Conservation (phyloP, 164 flowering plant species). For the Santalum album region DNA sequence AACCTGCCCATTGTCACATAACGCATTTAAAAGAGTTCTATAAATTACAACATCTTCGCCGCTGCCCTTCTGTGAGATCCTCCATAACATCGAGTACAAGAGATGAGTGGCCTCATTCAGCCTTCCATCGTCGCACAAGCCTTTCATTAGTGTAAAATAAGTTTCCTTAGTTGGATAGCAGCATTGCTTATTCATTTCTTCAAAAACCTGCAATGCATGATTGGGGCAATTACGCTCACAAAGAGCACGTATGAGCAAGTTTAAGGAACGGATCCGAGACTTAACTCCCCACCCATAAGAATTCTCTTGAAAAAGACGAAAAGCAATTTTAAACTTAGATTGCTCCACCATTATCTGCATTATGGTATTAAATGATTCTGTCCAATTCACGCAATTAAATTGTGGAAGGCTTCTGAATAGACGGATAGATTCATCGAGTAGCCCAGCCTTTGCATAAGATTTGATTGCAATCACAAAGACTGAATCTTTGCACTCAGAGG, state of each 20-base stretch:
- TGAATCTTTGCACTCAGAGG: constrained; percentile 59
- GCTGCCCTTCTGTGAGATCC: constrained; percentile 68
- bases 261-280: constrained; percentile 37
- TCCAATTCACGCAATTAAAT: constrained; percentile 67
- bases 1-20: constrained; percentile 50
- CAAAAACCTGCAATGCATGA: constrained; percentile 53
- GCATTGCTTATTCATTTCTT: constrained; percentile 54
- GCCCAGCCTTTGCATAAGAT: constrained; percentile 44
- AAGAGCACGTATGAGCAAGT: constrained; percentile 46
- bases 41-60: constrained; percentile 66
- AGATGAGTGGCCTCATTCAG: constrained; percentile 69
- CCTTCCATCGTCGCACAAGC: constrained; percentile 56
- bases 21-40: constrained; percentile 51
- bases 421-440: constrained; percentile 43
- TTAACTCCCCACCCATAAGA: constrained; percentile 56
- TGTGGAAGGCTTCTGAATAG: constrained; percentile 44
- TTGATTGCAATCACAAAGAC: constrained; percentile 37
- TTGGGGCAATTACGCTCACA: constrained; percentile 42
- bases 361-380: constrained; percentile 54
- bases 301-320: constrained; percentile 39
- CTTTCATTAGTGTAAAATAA: constrained; percentile 56
- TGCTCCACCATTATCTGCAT: constrained; percentile 43
- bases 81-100: constrained; percentile 75
- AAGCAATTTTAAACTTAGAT: constrained; percentile 29
- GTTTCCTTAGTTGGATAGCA: constrained; percentile 57